A percentile compares a stretch with the other conserved stretches of the same genome.
phyloP scores from a whole-genome alignment of 1,284 basidiomycete species.

The Ustilago cynodontis region DNA sequence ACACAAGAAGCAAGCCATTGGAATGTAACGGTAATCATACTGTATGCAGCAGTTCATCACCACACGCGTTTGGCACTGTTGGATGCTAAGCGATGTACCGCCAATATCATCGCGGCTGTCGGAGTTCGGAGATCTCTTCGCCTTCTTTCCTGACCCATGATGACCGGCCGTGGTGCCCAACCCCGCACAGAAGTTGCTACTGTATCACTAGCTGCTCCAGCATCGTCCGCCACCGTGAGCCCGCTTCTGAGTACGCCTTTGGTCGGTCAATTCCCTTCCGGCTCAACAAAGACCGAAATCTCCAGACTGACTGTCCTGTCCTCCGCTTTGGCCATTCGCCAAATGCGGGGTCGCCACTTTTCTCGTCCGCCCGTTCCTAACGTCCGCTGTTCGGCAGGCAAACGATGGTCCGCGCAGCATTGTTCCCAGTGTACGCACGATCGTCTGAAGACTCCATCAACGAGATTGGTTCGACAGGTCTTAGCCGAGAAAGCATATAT shows the following conservation, averaged over 20 bases:
- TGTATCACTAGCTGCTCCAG: not conserved
- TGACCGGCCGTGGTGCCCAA: not conserved
- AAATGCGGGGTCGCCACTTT: conserved; percentile 32
- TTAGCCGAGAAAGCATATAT: conserved; percentile 1
- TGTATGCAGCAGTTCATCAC: conserved; percentile 12
- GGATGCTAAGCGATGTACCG: too few species aligned
- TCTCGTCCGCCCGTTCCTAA: conserved; percentile 1
- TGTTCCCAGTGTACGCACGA: not conserved
- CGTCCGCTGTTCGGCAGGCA: not conserved
- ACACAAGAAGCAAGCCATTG: not conserved
- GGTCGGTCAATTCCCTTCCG: conserved; percentile 10
- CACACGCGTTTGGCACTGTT: not conserved
- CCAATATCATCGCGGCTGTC: conserved; percentile 12
- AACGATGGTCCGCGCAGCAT: not conserved
- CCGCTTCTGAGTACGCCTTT: not conserved
- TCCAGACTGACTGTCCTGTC: not conserved
- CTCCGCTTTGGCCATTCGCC: not conserved
- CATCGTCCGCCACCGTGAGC: not conserved
- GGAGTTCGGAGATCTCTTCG: conserved; percentile 30
- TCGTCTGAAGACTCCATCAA: not conserved
- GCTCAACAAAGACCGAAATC: conserved; percentile 8
- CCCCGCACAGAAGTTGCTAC: conserved; percentile 2
- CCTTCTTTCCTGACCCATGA: not conserved
- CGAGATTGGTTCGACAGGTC: not conserved
- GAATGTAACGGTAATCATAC: conserved; percentile 5